phyloP scores from a whole-genome alignment of 768 basidiomycete species.

The Gyrodon lividus region DNA sequence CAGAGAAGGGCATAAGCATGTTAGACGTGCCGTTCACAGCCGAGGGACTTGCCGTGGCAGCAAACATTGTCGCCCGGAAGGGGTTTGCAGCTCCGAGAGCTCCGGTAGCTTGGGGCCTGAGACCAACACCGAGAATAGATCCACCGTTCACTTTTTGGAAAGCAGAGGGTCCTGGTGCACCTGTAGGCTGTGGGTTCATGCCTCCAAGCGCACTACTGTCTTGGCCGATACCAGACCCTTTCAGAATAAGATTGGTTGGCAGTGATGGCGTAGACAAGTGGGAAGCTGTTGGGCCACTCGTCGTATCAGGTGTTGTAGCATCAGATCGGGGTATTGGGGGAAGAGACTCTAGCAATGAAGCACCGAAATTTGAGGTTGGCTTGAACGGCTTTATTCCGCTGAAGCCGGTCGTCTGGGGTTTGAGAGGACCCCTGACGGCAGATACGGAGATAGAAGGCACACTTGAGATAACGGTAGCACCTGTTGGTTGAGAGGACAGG shows the following conservation, averaged over 20 bases:
- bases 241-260: conserved; percentile 15
- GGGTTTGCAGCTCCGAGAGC: conserved; percentile 51
- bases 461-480: conserved; percentile 35
- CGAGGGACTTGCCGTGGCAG: conserved; percentile 28
- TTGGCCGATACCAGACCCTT: conserved; percentile 10
- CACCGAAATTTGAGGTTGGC: conserved; percentile 78
- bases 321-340: conserved; percentile 70
- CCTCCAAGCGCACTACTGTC: conserved; percentile 25
- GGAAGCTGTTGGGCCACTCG: conserved; percentile 7
- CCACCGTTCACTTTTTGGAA: conserved; percentile 17
- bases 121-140: conserved; percentile 40
- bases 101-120: conserved; percentile 65
- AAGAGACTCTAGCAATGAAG: conserved; percentile 66
- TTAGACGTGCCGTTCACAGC: conserved; percentile 1
- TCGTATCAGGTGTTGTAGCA: conserved; percentile 44
- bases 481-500: conserved; percentile 52
- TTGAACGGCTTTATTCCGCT: conserved; percentile 78
- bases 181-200: conserved; percentile 37
- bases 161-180: conserved; percentile 2
- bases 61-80: conserved; percentile 64
- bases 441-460: conserved; percentile 35
- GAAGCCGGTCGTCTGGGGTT: conserved; percentile 49
- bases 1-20: conserved; percentile 19
- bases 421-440: conserved; percentile 25
- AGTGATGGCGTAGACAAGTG: conserved; percentile 26